A percentile compares a stretch with the other conserved stretches of the same genome.
Evolutionary conservation across 1,284 basidiomycete species (phyloP).

Genomic region (Moesziomyces antarcticus): DNA sequence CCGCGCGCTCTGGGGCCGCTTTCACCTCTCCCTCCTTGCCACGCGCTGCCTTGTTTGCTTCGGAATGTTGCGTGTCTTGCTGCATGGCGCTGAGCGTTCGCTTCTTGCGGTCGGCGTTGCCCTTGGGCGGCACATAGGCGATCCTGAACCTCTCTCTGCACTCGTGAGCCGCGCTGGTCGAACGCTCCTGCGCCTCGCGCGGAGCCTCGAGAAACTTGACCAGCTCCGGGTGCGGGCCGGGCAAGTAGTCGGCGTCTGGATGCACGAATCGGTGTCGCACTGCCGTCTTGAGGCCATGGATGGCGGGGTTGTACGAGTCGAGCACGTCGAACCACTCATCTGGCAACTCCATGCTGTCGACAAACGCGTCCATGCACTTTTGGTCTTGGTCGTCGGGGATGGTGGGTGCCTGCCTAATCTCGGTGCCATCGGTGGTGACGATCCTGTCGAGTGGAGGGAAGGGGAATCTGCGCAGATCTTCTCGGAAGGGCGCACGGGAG

Average conservation of each 20-base stretch:
- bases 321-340: conserved; percentile 79
- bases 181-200: conserved; percentile 72
- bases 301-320: conserved; percentile 85
- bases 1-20: conserved; percentile 2
- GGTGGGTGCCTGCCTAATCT: conserved; percentile 79
- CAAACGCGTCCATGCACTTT: conserved; percentile 84
- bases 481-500: conserved; percentile 87
- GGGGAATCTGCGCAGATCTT: conserved; percentile 86
- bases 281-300: conserved; percentile 91
- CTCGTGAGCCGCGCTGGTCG: conserved; percentile 23
- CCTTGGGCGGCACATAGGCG: conserved; percentile 38
- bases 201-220: conserved; percentile 86
- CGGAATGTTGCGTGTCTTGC: conserved; percentile 9
- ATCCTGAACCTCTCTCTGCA: conserved; percentile 42
- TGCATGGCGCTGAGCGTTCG: conserved; percentile 30
- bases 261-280: conserved; percentile 85
- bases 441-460: conserved; percentile 85
- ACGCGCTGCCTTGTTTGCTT: conserved; percentile 7
- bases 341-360: conserved; percentile 86
- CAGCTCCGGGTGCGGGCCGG: conserved; percentile 84
- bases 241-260: conserved; percentile 78
- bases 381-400: conserved; percentile 84
- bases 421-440: conserved; percentile 80
- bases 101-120: conserved; percentile 39
- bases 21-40: not conserved